phyloP scores from a whole-genome alignment of 306 rosid species.

The Casuarina equisetifolia region DNA sequence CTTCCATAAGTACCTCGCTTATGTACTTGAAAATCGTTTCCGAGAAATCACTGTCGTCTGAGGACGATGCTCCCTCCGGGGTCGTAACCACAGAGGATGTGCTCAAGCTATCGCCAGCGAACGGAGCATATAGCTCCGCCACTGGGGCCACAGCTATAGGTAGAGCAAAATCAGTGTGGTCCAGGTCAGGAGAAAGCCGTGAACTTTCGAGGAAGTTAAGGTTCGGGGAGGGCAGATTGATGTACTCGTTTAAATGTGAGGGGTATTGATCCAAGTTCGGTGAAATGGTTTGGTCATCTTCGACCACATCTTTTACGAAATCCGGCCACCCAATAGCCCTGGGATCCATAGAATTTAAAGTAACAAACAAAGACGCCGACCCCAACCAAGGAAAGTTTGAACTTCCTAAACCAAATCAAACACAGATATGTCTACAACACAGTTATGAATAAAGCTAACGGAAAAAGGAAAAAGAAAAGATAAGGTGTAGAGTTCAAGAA shows the following conservation, averaged over 20 bases:
- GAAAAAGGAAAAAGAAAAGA: too few species aligned
- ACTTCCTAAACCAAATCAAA: constrained; percentile 13
- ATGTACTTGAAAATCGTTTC: constrained; percentile 6
- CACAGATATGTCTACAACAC: neutral
- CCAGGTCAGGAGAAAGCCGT: constrained; percentile 15
- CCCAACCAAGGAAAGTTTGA: neutral
- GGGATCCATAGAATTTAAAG: constrained; percentile 30
- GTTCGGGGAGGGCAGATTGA: constrained; percentile 24
- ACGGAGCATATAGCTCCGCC: constrained; percentile 8
- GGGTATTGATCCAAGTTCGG: constrained; percentile 25
- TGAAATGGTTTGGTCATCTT: neutral
- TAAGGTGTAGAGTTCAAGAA: too few species aligned
- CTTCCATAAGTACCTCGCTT: constrained; percentile 4
- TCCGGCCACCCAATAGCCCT: neutral
- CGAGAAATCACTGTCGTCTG: neutral
- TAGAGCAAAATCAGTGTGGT: constrained; percentile 11
- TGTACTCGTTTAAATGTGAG: constrained; percentile 1
- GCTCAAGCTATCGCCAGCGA: constrained; percentile 18
- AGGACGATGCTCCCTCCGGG: neutral
- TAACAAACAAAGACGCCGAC: neutral
- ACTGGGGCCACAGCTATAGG: neutral
- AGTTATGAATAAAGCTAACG: too few species aligned
- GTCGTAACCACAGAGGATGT: constrained; percentile 14
- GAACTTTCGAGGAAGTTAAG: constrained; percentile 16
- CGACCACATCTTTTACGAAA: too few species aligned